Conservation (phyloP, 2,329 filamentous ascomycete genomes). For the Simplicillium aogashimaense region DNA sequence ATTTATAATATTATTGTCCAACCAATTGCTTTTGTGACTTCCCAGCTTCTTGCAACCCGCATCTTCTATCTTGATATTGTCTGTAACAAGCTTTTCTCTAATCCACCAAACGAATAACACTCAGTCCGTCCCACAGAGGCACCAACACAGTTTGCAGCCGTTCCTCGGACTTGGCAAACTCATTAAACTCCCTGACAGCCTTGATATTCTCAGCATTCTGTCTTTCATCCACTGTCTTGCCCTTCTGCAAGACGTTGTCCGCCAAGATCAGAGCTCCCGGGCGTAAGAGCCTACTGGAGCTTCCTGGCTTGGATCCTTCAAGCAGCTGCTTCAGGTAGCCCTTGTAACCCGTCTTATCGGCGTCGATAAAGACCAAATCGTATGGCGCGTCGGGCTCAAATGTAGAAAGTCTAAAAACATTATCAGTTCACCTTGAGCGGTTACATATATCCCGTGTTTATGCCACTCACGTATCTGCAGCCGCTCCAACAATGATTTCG, state of each 20-base stretch:
- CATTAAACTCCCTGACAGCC: neutral
- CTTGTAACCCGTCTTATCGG: conserved; percentile 40
- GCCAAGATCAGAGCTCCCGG: conserved; percentile 40
- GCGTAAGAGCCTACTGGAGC: conserved; percentile 29
- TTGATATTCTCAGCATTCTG: too few relatives aligned
- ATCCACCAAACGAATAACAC: neutral
- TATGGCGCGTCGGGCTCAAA: conserved; percentile 30
- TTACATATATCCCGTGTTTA: neutral
- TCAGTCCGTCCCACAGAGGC: conserved; percentile 1
- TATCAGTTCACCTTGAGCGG: neutral
- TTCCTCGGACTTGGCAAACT: neutral
- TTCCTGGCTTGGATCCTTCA: conserved; percentile 26
- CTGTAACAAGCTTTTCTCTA: neutral
- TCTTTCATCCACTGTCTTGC: neutral
- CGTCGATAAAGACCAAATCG: conserved; percentile 45
- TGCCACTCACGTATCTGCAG: conserved; percentile 23
- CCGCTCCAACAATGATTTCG: conserved; percentile 27
- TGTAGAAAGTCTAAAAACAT: conserved; percentile 19
- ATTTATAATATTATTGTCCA: neutral
- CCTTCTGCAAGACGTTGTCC: conserved; percentile 40
- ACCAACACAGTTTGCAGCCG: neutral
- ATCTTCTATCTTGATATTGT: neutral
- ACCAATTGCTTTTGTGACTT: neutral
- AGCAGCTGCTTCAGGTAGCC: conserved; percentile 36
- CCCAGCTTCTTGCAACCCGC: neutral